A percentile compares a stretch with the other conserved stretches of the same genome.
phyloP scores from a whole-genome alignment of 2,329 filamentous ascomycete genomes.

The Pestalotiopsis sp. region DNA sequence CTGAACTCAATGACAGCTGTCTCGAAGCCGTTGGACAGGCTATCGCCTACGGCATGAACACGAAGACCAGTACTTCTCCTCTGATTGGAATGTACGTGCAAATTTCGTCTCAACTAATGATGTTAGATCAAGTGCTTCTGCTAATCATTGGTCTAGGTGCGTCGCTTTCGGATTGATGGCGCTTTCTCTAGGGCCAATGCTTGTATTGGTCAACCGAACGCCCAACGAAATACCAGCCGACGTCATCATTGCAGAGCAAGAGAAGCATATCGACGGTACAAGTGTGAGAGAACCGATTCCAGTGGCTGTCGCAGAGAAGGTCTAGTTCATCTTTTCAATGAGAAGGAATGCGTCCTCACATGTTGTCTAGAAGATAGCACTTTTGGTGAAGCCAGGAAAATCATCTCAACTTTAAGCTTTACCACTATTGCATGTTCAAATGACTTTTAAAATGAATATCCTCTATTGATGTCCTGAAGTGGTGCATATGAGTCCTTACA shows the following conservation, averaged over 20 bases:
- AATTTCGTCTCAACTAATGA: background rate
- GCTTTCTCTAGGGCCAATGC: constrained; percentile 37
- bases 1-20: constrained; percentile 19
- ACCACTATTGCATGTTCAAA: no score
- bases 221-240: constrained; percentile 42
- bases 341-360: background rate
- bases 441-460: no score
- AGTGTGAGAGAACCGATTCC: constrained; percentile 13
- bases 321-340: background rate
- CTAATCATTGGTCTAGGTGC: constrained; percentile 27
- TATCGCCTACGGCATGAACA: constrained; percentile 44
- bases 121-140: background rate
- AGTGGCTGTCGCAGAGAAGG: background rate
- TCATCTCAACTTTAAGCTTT: no score
- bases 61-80: constrained; percentile 37
- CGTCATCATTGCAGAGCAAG: constrained; percentile 36
- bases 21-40: constrained; percentile 43
- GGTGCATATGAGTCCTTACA: no score
- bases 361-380: no score
- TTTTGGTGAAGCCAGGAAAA: no score
- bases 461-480: no score
- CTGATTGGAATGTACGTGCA: constrained; percentile 40
- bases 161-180: constrained; percentile 41
- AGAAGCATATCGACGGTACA: constrained; percentile 17
- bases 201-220: constrained; percentile 40